These are phyloP conservation scores for Ceratobasidium sp. DNA, from an alignment of 1,284 basidiomycete genomes.

Conservation along the genomic window DNA sequence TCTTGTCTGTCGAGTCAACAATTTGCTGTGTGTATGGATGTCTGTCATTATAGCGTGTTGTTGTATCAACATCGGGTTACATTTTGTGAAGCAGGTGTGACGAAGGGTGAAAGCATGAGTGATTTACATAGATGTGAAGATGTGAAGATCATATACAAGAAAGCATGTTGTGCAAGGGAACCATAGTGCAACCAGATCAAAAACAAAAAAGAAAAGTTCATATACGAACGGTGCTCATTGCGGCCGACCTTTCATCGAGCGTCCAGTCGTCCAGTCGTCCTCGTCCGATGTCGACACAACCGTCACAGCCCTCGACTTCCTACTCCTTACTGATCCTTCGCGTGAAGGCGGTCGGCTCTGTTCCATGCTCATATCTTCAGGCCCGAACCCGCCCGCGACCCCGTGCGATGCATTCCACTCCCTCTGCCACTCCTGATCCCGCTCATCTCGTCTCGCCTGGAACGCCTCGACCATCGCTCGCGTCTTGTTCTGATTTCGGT, in stretches of 20 bases:
- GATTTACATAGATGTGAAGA: slow-evolving; percentile 14
- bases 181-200: slow-evolving; percentile 10
- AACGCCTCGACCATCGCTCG: slow-evolving; percentile 32
- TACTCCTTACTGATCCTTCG: slow-evolving; percentile 29
- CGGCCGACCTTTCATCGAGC: slow-evolving; percentile 27
- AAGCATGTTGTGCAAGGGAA: neutral
- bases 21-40: slow-evolving; percentile 25
- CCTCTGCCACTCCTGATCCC: slow-evolving; percentile 18
- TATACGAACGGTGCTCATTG: neutral
- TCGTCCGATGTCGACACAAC: slow-evolving; percentile 36
- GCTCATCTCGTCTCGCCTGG: slow-evolving; percentile 30
- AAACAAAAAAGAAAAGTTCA: neutral
- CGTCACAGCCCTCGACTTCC: slow-evolving; percentile 34
- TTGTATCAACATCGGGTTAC: slow-evolving; percentile 32
- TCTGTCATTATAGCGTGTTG: slow-evolving; percentile 39
- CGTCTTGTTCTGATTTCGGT: slow-evolving; percentile 34
- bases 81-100: slow-evolving; percentile 12
- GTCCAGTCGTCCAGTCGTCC: slow-evolving; percentile 38
- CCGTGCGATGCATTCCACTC: slow-evolving; percentile 12
- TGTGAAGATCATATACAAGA: slow-evolving; percentile 1
- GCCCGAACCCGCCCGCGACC: neutral
- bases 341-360: slow-evolving; percentile 21
- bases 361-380: neutral
- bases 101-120: neutral
- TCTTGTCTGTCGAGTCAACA: slow-evolving; percentile 13